phyloP scores from a whole-genome alignment of 768 basidiomycete genomes.

The Leucocoprinus birnbaumii region DNA sequence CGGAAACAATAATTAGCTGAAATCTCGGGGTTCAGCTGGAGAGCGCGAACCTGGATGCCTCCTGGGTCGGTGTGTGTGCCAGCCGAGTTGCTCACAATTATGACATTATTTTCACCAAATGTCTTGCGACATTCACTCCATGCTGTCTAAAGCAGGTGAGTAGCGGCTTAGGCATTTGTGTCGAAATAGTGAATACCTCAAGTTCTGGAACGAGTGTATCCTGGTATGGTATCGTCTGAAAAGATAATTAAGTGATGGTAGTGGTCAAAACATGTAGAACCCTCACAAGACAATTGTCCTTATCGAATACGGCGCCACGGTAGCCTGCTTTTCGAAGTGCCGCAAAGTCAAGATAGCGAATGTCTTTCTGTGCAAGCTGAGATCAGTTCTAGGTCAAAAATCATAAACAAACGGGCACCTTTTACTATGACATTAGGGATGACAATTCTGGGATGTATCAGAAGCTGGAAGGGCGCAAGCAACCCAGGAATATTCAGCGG shows the following conservation, averaged over 20 bases:
- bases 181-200: slow-evolving; percentile 37
- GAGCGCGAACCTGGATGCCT: slow-evolving; percentile 67
- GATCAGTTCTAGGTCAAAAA: neutral
- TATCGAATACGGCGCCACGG: slow-evolving; percentile 91
- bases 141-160: slow-evolving; percentile 44
- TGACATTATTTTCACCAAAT: slow-evolving; percentile 76
- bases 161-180: neutral
- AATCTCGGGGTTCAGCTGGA: neutral
- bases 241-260: neutral
- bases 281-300: slow-evolving; percentile 94
- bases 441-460: slow-evolving; percentile 64
- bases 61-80: slow-evolving; percentile 78
- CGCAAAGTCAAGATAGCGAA: slow-evolving; percentile 78
- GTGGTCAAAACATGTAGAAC: slow-evolving; percentile 21
- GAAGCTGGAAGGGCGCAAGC: slow-evolving; percentile 66
- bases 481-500: slow-evolving; percentile 73
- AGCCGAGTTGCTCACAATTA: slow-evolving; percentile 94
- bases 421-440: slow-evolving; percentile 64
- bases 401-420: slow-evolving; percentile 41
- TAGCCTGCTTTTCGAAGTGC: slow-evolving; percentile 75
- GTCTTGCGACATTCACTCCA: slow-evolving; percentile 71
- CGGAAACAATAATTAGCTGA: slow-evolving; percentile 9
- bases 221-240: slow-evolving; percentile 74
- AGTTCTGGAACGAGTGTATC: slow-evolving; percentile 80
- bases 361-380: slow-evolving; percentile 58